These are phyloP conservation scores for Pachysandra terminalis DNA, from an alignment of 164 flowering plant species.

Conservation along the genomic window DNA sequence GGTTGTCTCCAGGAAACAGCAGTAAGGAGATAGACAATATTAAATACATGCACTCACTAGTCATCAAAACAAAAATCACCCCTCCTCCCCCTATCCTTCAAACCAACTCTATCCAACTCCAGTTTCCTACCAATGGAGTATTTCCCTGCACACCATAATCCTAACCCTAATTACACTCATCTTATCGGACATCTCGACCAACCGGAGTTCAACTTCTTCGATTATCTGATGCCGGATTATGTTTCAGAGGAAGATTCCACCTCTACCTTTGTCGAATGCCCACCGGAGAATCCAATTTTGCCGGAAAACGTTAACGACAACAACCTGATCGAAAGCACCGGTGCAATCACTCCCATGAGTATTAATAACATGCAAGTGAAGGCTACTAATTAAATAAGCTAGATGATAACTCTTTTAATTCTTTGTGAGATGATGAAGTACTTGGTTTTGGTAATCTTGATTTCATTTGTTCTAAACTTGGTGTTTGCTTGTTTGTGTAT, in stretches of 20 bases:
- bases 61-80: too few species aligned
- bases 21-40: too few species aligned
- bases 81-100: too few species aligned
- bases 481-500: background rate
- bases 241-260: conserved; percentile 9
- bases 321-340: conserved; percentile 1
- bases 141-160: conserved; percentile 14
- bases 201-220: conserved; percentile 27
- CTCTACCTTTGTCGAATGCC: background rate
- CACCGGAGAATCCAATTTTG: background rate
- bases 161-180: background rate
- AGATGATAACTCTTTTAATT: too few species aligned
- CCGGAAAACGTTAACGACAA: conserved; percentile 7
- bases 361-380: conserved; percentile 24
- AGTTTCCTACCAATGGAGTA: conserved; percentile 13
- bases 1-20: too few species aligned
- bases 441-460: background rate
- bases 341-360: conserved; percentile 8
- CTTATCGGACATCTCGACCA: background rate
- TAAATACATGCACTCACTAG: too few species aligned
- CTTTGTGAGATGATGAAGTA: too few species aligned
- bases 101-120: background rate
- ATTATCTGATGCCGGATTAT: conserved; percentile 12
- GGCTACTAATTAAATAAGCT: background rate
- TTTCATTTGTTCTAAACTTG: background rate